Evolutionary conservation across 2,329 filamentous ascomycete species (phyloP), one percentile per base, ranked within the genome.

Genomic region (Bipolaris zeicola): DNA sequence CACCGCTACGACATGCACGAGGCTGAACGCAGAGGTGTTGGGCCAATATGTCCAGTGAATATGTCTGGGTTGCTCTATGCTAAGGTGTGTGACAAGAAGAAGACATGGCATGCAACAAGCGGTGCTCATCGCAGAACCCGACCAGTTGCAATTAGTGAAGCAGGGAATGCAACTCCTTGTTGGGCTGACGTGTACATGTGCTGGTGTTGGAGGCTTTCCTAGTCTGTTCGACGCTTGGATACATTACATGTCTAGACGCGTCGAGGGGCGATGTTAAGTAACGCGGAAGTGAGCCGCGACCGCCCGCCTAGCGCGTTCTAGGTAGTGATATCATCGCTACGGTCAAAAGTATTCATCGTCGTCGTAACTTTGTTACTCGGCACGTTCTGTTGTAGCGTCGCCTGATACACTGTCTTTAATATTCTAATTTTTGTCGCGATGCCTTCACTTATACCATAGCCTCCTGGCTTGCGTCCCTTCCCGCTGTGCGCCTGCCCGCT

Each of bases 291-390:
- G 43, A 57, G 52, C 60, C 64, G 64, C 50, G 59, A 44, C 33
- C 18, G n/a, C 8, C 41, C 20, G 49, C 14, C 46, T 67, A 65
- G 64, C 63, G 64, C 46, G 56, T 61, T 48, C 41, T 36, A 38
- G 42, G n/a, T 37, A 46, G 58, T 67, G 64, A 67, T 61, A 66
- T 67, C 63, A 67, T 66, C 43, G 57, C 55, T 58, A 45, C 13
- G 36, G 42, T 43, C 38, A 42, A 58, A 42, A 49, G 48, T 22
- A 37, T 58, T 46, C 41, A 52, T 36, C 49, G 46, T 26, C 13
- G 11, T 49, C 31, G 48, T 31, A 26, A 34, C 31, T 44, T 50
- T 38, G 34, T 16, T 26, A 22, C 47, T 28, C 47, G 50, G 20
- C 20, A 57, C 26, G 22, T 8, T 26, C 22, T 41, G 18, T 39